Evolutionary conservation across 192 early-diverging fungal genomes (phyloP).

Genomic region (Linnemannia hyalina): DNA sequence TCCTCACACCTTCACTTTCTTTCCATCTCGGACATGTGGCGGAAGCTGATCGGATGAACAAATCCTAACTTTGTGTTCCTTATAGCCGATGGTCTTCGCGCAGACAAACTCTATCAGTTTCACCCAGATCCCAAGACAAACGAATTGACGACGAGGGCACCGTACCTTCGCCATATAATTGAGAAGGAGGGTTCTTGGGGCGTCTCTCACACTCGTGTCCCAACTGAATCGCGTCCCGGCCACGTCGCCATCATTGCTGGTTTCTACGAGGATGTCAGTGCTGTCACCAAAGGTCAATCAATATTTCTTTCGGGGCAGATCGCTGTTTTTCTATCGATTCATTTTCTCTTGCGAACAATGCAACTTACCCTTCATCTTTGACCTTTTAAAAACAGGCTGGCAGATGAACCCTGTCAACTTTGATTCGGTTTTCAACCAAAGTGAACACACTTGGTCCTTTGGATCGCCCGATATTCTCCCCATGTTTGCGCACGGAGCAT

Average conservation of each 20-base stretch:
- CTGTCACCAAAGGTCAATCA: slow-evolving; percentile 88
- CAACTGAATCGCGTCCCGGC: slow-evolving; percentile 95
- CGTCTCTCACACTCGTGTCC: slow-evolving; percentile 92
- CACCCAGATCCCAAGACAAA: slow-evolving; percentile 62
- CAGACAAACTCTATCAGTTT: slow-evolving; percentile 92
- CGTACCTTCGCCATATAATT: slow-evolving; percentile 67
- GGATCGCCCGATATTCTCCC: slow-evolving; percentile 97
- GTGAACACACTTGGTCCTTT: slow-evolving; percentile 95
- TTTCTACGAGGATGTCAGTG: slow-evolving; percentile 98
- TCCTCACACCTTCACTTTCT: neutral
- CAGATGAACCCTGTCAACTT: slow-evolving; percentile 97
- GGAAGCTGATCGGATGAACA: neutral
- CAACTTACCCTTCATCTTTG: neutral
- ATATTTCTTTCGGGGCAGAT: neutral
- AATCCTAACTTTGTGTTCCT: neutral
- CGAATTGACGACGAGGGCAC: slow-evolving; percentile 67
- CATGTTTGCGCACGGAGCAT: slow-evolving; percentile 95
- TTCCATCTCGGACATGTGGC: neutral
- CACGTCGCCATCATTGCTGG: slow-evolving; percentile 99
- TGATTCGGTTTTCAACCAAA: slow-evolving; percentile 96
- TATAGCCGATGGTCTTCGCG: slow-evolving; percentile 91
- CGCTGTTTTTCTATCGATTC: neutral
- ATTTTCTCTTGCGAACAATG: neutral
- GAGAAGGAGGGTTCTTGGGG: slow-evolving; percentile 80
- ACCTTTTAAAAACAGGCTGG: slow-evolving; percentile 74